These are phyloP conservation scores for Aureobasidium namibiae DNA, from an alignment of 2,329 filamentous ascomycete species.

Conservation along the genomic window DNA sequence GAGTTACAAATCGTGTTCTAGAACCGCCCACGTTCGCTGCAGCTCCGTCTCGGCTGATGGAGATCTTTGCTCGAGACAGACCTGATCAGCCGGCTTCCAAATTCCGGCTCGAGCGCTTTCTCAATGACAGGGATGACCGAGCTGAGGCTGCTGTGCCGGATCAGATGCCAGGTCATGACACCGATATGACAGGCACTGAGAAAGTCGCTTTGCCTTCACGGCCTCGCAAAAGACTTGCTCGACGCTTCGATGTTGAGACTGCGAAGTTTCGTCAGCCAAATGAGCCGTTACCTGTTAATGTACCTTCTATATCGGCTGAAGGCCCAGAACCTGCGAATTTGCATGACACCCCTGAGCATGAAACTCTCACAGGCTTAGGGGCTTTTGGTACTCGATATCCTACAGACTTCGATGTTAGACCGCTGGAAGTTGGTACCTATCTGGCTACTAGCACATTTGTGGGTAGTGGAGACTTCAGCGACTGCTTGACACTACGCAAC, in stretches of 20 bases:
- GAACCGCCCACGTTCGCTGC: constrained; percentile 5
- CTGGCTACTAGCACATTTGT: constrained; percentile 51
- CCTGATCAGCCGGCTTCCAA: constrained; percentile 3
- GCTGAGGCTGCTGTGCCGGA: background rate
- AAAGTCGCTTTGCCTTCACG: constrained; percentile 10
- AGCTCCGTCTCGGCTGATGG: constrained; percentile 7
- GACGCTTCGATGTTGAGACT: constrained; percentile 38
- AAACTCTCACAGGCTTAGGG: constrained; percentile 35
- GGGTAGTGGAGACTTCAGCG: constrained; percentile 47
- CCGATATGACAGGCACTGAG: background rate
- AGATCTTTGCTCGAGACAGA: constrained; percentile 19
- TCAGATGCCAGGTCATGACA: background rate
- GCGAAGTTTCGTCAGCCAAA: constrained; percentile 39
- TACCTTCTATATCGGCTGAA: background rate
- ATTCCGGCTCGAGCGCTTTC: constrained; percentile 25
- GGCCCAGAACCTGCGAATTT: background rate
- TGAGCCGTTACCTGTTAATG: constrained; percentile 22
- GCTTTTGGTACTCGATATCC: constrained; percentile 44
- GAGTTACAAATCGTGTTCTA: background rate
- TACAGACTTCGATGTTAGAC: constrained; percentile 44
- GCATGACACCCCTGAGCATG: background rate
- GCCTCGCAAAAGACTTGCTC: constrained; percentile 30
- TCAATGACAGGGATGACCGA: constrained; percentile 3
- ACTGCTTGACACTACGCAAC: constrained; percentile 32
- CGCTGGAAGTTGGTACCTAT: constrained; percentile 43